Evolutionary conservation across 2,329 filamentous ascomycete species (phyloP).

Genomic region (Thelonectria rubi): DNA sequence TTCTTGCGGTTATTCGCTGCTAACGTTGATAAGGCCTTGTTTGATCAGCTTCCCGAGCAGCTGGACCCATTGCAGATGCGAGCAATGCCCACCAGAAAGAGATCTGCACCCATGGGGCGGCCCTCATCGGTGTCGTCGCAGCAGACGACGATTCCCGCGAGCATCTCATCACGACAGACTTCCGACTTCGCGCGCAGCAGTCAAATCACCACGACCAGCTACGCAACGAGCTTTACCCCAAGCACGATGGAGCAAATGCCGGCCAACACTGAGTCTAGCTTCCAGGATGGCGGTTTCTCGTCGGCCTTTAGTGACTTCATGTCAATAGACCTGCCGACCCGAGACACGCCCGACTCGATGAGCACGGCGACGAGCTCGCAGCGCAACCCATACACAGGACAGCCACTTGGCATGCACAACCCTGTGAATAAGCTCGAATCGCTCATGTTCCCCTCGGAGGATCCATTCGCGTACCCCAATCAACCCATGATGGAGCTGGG

Average conservation of each 20-base stretch:
- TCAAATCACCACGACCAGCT: constrained; percentile 41
- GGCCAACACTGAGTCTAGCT: constrained; percentile 43
- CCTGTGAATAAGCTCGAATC: constrained; percentile 75
- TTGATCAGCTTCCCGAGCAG: constrained; percentile 81
- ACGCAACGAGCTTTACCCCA: constrained; percentile 40
- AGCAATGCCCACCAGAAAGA: constrained; percentile 61
- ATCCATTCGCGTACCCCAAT: constrained; percentile 82
- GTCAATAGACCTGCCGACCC: constrained; percentile 55
- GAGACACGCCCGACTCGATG: constrained; percentile 54
- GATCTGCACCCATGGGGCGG: constrained; percentile 57
- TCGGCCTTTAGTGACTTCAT: constrained; percentile 56
- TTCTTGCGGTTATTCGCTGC: constrained; percentile 25
- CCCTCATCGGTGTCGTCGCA: constrained; percentile 44
- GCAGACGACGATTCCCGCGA: constrained; percentile 43
- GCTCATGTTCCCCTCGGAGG: constrained; percentile 82
- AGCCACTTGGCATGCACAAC: constrained; percentile 49
- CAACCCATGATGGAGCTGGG: constrained; percentile 74
- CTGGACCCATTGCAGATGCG: constrained; percentile 63
- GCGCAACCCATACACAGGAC: constrained; percentile 45
- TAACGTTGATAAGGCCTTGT: constrained; percentile 69
- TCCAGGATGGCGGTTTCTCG: constrained; percentile 50
- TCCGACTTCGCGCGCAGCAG: constrained; percentile 48
- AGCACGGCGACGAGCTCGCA: constrained; percentile 54
- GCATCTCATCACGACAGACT: constrained; percentile 47
- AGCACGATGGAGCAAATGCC: constrained; percentile 49